Evolutionary conservation across 2,329 filamentous ascomycete genomes (phyloP).

Genomic region (Graphiopsis chlorocephala): DNA sequence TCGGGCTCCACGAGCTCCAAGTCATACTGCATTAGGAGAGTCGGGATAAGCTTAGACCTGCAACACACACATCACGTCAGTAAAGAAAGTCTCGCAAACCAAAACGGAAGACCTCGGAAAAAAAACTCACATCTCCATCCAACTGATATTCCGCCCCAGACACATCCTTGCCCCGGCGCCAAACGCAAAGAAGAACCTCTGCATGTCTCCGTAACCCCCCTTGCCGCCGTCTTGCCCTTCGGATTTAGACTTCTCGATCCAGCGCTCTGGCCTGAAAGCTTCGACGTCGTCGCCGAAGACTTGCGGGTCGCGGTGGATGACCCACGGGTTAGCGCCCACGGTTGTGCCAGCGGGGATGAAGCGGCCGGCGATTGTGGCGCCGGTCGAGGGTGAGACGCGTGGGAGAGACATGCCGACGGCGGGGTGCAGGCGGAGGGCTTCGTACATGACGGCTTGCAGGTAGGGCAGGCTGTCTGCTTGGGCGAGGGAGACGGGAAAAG

Average conservation of each 20-base stretch:
- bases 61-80: too few species aligned
- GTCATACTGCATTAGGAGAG: slow-evolving; percentile 36
- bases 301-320: slow-evolving; percentile 30
- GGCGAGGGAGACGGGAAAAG: slow-evolving; percentile 22
- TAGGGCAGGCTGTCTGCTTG: slow-evolving; percentile 28
- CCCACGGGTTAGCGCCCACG: slow-evolving; percentile 36
- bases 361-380: slow-evolving; percentile 36
- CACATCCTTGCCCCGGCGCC: slow-evolving; percentile 33
- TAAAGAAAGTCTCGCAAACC: neutral
- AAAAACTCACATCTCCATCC: slow-evolving; percentile 35
- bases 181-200: slow-evolving; percentile 38
- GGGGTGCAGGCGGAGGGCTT: slow-evolving; percentile 43
- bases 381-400: slow-evolving; percentile 39
- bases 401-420: slow-evolving; percentile 41
- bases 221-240: slow-evolving; percentile 37
- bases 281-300: slow-evolving; percentile 36
- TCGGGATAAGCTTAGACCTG: slow-evolving; percentile 34
- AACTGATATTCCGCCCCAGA: slow-evolving; percentile 34
- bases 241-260: slow-evolving; percentile 33
- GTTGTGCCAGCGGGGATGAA: slow-evolving; percentile 37
- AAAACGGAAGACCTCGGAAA: neutral
- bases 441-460: slow-evolving; percentile 45
- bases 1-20: slow-evolving; percentile 33
- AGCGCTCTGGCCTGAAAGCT: slow-evolving; percentile 36
- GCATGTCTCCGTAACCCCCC: slow-evolving; percentile 18